These are phyloP conservation scores for Lepraria neglecta DNA, from an alignment of 495 filamentous ascomycete genomes.

Conservation along the genomic window DNA sequence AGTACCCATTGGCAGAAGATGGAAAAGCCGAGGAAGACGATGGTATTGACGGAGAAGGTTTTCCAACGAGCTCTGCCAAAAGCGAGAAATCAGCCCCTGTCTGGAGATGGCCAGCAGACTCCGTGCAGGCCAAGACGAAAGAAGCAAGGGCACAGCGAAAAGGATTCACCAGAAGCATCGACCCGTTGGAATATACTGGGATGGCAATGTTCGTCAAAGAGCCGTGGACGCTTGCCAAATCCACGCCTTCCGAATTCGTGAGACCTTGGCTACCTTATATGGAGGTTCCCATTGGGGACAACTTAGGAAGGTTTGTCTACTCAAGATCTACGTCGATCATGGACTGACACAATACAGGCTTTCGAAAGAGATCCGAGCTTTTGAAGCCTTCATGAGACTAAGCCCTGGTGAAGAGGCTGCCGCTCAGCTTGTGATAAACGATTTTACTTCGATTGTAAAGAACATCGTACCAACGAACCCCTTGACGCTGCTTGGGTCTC, in stretches of 20 bases:
- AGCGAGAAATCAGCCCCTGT: too few relatives aligned
- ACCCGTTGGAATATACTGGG: slow-evolving; percentile 12
- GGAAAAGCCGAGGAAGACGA: too few relatives aligned
- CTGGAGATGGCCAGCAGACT: slow-evolving; percentile 11
- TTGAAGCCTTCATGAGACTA: slow-evolving; percentile 40
- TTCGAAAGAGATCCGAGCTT: slow-evolving; percentile 43
- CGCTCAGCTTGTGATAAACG: slow-evolving; percentile 30
- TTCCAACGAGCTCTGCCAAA: too few relatives aligned
- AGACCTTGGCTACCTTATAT: slow-evolving; percentile 23
- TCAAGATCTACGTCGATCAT: not conserved
- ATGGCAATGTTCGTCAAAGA: not conserved
- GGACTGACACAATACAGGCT: slow-evolving; percentile 27
- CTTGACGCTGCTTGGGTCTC: slow-evolving; percentile 46
- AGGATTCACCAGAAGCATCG: not conserved
- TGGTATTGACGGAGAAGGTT: too few relatives aligned
- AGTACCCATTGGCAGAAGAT: too few relatives aligned
- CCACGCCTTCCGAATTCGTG: not conserved
- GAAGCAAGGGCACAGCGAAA: not conserved
- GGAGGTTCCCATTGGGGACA: slow-evolving; percentile 6
- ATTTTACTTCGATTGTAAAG: slow-evolving; percentile 29
- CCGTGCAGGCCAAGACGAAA: slow-evolving; percentile 1
- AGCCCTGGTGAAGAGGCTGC: slow-evolving; percentile 33
- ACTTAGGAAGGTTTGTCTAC: slow-evolving; percentile 5
- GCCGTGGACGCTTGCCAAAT: not conserved
- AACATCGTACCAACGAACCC: slow-evolving; percentile 24